These are phyloP conservation scores for Eucalyptus sp. DNA, from an alignment of 345 rosid genomes.

Conservation along the genomic window DNA sequence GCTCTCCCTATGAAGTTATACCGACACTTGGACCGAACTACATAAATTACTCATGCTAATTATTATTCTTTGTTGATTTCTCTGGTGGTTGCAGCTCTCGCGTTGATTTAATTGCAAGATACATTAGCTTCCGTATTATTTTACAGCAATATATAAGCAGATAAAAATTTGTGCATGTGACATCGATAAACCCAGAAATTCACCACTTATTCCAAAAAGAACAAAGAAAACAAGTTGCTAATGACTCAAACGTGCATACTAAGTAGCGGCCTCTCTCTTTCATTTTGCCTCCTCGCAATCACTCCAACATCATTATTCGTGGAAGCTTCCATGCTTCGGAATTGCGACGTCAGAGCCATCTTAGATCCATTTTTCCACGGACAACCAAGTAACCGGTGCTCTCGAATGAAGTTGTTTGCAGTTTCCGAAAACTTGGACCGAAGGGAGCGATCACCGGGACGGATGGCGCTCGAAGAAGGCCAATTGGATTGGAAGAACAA, in stretches of 20 bases:
- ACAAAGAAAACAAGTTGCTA: not conserved
- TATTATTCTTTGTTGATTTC: no score
- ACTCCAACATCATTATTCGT: fast-evolving
- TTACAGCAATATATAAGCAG: not conserved
- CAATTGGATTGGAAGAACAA: not conserved
- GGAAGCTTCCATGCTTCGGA: not conserved
- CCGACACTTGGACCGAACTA: fast-evolving
- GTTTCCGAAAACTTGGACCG: not conserved
- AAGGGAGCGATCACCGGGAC: not conserved
- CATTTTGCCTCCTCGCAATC: not conserved
- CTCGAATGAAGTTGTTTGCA: not conserved
- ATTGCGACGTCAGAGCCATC: not conserved
- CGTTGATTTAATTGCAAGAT: no score
- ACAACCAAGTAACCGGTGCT: not conserved
- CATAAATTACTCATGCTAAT: not conserved
- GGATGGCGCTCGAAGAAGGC: not conserved
- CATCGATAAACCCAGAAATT: not conserved
- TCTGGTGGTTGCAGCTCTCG: not conserved
- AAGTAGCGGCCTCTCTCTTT: not conserved
- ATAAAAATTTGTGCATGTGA: not conserved
- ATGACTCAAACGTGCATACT: not conserved
- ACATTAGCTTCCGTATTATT: no score
- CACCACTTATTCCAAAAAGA: not conserved
- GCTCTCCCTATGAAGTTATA: not conserved
- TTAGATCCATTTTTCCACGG: not conserved